phyloP scores from a whole-genome alignment of 306 rosid species.

The Cyclanthera cordifolia region DNA sequence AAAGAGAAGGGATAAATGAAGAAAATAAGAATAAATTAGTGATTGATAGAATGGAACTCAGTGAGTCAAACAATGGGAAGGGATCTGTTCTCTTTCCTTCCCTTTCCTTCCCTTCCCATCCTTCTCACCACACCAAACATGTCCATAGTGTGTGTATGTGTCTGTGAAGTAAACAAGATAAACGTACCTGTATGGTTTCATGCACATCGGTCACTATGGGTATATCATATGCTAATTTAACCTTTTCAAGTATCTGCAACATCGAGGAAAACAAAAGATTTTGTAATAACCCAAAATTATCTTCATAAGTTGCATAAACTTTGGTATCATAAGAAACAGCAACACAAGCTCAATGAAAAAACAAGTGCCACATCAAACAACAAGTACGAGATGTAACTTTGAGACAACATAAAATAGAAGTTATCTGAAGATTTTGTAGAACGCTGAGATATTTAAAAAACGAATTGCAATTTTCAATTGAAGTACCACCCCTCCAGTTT shows the following conservation, averaged over 20 bases:
- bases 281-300: background rate
- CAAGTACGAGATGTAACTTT: background rate
- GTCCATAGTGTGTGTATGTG: background rate
- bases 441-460: background rate
- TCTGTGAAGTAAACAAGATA: background rate
- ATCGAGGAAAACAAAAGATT: background rate
- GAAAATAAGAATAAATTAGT: no score
- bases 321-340: background rate
- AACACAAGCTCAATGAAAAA: background rate
- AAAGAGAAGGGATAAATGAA: no score
- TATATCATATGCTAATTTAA: slow-evolving; percentile 69
- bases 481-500: background rate
- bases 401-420: background rate
- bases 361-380: background rate
- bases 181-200: slow-evolving; percentile 50
- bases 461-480: background rate
- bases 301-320: background rate
- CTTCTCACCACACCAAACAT: no score
- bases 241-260: slow-evolving; percentile 85
- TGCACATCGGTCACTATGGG: slow-evolving; percentile 92
- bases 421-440: background rate
- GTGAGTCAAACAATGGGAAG: no score
- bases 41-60: no score
- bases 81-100: no score
- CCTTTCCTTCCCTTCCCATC: no score